A percentile compares a stretch with the other conserved stretches of the same genome.
These are phyloP conservation scores for Gautieria morchelliformis DNA, from an alignment of 768 basidiomycete species.

Conservation along the genomic window DNA sequence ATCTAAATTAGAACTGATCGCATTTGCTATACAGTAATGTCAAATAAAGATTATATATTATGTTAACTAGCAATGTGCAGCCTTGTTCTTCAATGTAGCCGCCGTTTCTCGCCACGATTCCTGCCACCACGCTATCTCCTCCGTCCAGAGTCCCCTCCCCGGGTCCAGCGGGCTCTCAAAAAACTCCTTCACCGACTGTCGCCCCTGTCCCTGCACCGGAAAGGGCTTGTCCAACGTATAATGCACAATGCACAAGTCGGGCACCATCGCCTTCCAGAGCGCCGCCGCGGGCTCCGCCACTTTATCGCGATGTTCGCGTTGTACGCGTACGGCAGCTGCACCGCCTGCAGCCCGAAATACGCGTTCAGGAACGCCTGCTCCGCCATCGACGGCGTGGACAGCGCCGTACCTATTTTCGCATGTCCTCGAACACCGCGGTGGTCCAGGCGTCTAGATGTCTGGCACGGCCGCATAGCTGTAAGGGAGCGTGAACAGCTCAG, in stretches of 20 bases:
- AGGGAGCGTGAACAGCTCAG: slow-evolving; percentile 33
- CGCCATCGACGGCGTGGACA: slow-evolving; percentile 24
- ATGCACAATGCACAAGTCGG: slow-evolving; percentile 28
- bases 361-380: slow-evolving; percentile 35
- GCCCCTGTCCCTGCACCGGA: neutral
- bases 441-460: slow-evolving; percentile 21
- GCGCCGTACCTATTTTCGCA: slow-evolving; percentile 22
- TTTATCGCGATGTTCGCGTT: slow-evolving; percentile 34
- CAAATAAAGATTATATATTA: no score
- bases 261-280: slow-evolving; percentile 26
- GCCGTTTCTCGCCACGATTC: neutral
- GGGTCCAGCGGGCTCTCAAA: neutral
- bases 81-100: no score
- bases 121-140: neutral
- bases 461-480: slow-evolving; percentile 34
- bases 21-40: no score
- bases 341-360: slow-evolving; percentile 26
- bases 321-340: slow-evolving; percentile 31
- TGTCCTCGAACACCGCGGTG: slow-evolving; percentile 19
- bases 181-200: neutral
- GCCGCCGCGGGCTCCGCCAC: slow-evolving; percentile 18
- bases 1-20: no score
- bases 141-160: neutral
- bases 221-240: slow-evolving; percentile 29
- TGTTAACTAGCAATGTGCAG: no score